These are phyloP conservation scores for Smallanthus sonchifolius DNA, from an alignment of 129 eudicot genomes.

Conservation along the genomic window DNA sequence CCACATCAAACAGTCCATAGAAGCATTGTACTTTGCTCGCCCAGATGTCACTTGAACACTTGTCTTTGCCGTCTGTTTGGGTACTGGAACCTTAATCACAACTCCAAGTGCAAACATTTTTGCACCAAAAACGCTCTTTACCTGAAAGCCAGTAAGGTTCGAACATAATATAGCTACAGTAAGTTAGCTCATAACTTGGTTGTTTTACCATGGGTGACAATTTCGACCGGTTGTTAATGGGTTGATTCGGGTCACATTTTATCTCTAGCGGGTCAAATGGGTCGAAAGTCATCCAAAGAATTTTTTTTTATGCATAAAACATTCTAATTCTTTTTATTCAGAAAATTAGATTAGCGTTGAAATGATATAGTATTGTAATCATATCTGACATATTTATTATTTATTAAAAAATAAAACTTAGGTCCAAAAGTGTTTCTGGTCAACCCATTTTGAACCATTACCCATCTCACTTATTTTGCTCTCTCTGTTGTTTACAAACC, in stretches of 20 bases:
- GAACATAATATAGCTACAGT: neutral
- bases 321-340: neutral
- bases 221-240: neutral
- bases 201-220: neutral
- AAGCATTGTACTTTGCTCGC: constrained; percentile 84
- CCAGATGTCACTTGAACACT: constrained; percentile 98
- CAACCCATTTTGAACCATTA: neutral
- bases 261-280: neutral
- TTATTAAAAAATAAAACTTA: neutral
- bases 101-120: constrained; percentile 99
- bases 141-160: constrained; percentile 40
- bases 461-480: neutral
- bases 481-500: constrained; percentile 43
- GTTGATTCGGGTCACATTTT: neutral
- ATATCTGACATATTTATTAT: neutral
- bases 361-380: neutral
- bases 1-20: constrained; percentile 95
- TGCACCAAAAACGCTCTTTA: constrained; percentile 96
- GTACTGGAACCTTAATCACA: constrained; percentile 93
- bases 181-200: neutral
- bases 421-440: neutral
- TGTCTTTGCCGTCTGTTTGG: constrained; percentile 98
- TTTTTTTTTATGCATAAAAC: neutral
- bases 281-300: neutral
- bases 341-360: neutral